These are phyloP conservation scores for Irpex sp. DNA, from an alignment of 1,284 basidiomycete genomes.

Conservation along the genomic window DNA sequence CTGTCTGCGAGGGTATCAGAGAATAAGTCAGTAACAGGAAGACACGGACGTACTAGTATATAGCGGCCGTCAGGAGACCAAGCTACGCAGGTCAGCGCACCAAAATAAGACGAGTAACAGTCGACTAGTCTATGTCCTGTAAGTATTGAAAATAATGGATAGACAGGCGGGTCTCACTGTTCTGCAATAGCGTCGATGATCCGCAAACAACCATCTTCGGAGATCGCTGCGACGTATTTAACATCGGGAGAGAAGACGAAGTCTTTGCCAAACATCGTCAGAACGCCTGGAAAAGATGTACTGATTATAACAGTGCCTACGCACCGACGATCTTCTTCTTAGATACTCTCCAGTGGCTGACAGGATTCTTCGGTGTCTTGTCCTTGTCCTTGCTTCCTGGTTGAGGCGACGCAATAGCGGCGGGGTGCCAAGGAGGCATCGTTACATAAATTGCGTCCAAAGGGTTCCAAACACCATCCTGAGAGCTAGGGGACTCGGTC, in stretches of 20 bases:
- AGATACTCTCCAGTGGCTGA: constrained; percentile 81
- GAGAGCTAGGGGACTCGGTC: constrained; percentile 22
- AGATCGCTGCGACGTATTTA: constrained; percentile 80
- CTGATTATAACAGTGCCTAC: constrained; percentile 20
- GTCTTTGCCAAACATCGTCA: constrained; percentile 42
- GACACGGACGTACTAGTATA: constrained; percentile 62
- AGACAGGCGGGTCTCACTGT: constrained; percentile 49
- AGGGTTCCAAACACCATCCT: constrained; percentile 61
- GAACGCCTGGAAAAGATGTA: not conserved
- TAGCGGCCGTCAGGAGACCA: constrained; percentile 97
- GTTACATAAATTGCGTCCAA: constrained; percentile 76
- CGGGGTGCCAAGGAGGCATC: constrained; percentile 78
- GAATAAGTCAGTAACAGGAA: not conserved
- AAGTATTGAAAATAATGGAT: constrained; percentile 4
- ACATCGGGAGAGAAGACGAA: constrained; percentile 91
- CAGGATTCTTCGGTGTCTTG: constrained; percentile 75
- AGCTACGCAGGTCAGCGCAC: constrained; percentile 81
- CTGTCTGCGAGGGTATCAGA: constrained; percentile 42
- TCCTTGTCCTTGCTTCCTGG: constrained; percentile 60
- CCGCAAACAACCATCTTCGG: constrained; percentile 86
- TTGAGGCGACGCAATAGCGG: constrained; percentile 32
- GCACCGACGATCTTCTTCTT: constrained; percentile 70
- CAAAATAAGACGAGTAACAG: constrained; percentile 91
- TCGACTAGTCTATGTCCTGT: constrained; percentile 55
- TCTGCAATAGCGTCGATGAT: constrained; percentile 85